A percentile compares a stretch with the other conserved stretches of the same genome.
phyloP scores from a whole-genome alignment of 2,329 filamentous ascomycete species.

The Ascochyta clinopodiicola region DNA sequence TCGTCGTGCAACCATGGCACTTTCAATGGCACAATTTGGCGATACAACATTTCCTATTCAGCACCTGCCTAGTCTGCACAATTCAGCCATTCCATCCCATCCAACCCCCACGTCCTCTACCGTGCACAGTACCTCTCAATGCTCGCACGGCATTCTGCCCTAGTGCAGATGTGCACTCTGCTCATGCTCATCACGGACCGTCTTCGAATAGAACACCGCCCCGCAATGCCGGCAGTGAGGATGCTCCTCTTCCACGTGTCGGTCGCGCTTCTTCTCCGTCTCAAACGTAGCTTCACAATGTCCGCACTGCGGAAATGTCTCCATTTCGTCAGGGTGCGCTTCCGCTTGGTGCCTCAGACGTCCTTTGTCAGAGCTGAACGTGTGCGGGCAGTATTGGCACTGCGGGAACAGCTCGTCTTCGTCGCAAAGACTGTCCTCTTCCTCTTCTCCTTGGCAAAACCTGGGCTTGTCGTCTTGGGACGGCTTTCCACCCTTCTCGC shows the following conservation, averaged over 20 bases:
- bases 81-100: not conserved
- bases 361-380: not conserved
- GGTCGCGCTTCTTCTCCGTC: not conserved
- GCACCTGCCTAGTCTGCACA: not conserved
- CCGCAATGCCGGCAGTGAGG: not conserved
- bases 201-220: not conserved
- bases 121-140: too few species aligned
- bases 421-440: too few species aligned
- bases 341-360: not conserved
- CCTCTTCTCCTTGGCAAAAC: too few species aligned
- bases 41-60: not conserved
- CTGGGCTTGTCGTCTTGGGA: too few species aligned
- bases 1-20: slow-evolving; percentile 9
- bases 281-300: not conserved
- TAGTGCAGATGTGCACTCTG: not conserved
- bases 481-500: not conserved
- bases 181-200: not conserved
- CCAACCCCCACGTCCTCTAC: not conserved
- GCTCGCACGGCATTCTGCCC: not conserved
- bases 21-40: slow-evolving; percentile 1
- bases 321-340: not conserved
- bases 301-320: not conserved
- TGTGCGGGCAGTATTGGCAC: not conserved
- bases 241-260: not conserved
- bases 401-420: not conserved